Evolutionary conservation across 306 rosid genomes (phyloP), one percentile per base, ranked within the genome.

Genomic region (Cercis canadensis): DNA sequence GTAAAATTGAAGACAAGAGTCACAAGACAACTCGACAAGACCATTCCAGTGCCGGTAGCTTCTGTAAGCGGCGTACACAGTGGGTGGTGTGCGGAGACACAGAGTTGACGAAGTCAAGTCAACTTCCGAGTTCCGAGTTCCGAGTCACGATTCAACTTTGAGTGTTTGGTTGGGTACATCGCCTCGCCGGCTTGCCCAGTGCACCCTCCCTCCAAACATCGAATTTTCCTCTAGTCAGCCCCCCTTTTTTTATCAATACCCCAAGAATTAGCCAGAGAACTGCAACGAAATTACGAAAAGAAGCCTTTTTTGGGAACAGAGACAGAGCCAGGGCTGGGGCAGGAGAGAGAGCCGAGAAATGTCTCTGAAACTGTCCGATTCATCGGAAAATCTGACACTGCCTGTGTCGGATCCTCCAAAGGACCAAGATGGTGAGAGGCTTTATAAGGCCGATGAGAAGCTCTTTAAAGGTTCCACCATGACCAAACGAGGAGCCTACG

Each of bases 401-500:
- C 98, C 97, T 15, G 72, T 94, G 2, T 86, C 95, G 57, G 91
- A 90, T 86, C 86, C 90, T 81, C 86, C 83, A 0, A 70, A 64
- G 34, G 75, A 77, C 64, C 87, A 65, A 6, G 89, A 87, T 49
- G 73, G 79, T 33, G 89, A 87, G 63, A 75, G 82, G 36, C 80
- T 77, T 65, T 15, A 74, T 76, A 69, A 78, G 72, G 82, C 40
- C 58, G 85, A 80, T 4, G 89, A 80, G 36, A 80, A 88, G 70
- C 87, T 89, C 57, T 90, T 88, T 83, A 81, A 78, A 84, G 96
- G 97, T 17, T 90, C 98, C 69, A 69, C 93, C 82, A 89, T 94
- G 94, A 82, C 97, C 78, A 82, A 78, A 69, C 97, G 96, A 11
- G 96, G 98, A 15, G 96, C 90, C 59, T 86, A 72, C 59, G 98